Conservation (phyloP, 2,329 filamentous ascomycete species). For the Diaporthe longicolla region DNA sequence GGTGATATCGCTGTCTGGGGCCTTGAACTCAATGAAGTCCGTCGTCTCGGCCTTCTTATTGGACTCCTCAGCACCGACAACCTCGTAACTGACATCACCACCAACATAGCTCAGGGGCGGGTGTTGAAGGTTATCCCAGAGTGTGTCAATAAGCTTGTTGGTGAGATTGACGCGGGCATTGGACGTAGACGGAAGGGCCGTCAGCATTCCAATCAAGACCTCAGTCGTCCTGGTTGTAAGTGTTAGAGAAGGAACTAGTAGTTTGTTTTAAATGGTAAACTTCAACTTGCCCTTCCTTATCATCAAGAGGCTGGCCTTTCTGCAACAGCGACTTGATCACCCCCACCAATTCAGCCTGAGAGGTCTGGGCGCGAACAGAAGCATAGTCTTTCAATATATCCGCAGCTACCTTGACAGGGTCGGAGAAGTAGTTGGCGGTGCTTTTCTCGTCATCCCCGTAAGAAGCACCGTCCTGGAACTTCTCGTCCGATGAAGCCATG, state of each 20-base stretch:
- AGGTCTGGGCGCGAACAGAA: constrained; percentile 40
- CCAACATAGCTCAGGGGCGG: constrained; percentile 60
- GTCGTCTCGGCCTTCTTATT: constrained; percentile 55
- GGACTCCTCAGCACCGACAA: constrained; percentile 51
- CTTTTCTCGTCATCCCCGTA: constrained; percentile 50
- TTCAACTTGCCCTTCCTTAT: constrained; percentile 19
- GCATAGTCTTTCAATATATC: constrained; percentile 15
- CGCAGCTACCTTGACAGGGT: constrained; percentile 41
- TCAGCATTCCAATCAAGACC: constrained; percentile 57
- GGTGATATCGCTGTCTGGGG: constrained; percentile 42
- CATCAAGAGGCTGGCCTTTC: constrained; percentile 17
- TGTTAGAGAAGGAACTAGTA: constrained; percentile 35
- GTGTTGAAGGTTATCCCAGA: constrained; percentile 69
- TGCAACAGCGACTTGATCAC: constrained; percentile 43
- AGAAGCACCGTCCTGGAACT: constrained; percentile 56
- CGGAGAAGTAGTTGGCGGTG: constrained; percentile 49
- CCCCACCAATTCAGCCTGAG: constrained; percentile 47
- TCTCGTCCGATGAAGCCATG: constrained; percentile 44
- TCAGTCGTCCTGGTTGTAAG: constrained; percentile 53
- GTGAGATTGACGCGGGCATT: constrained; percentile 57
- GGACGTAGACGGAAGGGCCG: constrained; percentile 54
- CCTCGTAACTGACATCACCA: constrained; percentile 50
- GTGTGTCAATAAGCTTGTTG: constrained; percentile 63
- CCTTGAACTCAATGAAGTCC: constrained; percentile 57
- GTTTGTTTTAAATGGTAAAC: not conserved